Conservation (phyloP, 1,284 basidiomycete genomes). For the Ceratobasidium sp. region DNA sequence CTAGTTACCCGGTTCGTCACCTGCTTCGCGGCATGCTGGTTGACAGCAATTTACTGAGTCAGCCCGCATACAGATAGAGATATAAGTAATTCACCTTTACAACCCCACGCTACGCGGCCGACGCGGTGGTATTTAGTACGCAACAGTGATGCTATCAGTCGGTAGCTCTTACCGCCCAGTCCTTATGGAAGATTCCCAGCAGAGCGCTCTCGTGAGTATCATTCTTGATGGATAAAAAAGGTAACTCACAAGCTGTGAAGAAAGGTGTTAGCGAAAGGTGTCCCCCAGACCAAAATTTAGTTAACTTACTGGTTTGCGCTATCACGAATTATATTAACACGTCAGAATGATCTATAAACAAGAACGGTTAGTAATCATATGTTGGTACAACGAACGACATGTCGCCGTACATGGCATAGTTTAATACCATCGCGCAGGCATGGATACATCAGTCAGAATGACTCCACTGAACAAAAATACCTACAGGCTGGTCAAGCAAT, state of each 20-base stretch:
- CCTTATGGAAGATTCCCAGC: background rate
- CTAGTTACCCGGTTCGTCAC: background rate
- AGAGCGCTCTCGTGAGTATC: background rate
- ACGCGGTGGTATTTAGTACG: background rate
- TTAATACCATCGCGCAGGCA: no score
- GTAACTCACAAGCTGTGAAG: background rate
- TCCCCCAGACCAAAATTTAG: background rate
- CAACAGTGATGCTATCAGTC: background rate
- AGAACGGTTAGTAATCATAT: no score
- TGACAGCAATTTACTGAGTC: background rate
- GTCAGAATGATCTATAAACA: no score
- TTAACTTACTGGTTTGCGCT: constrained; percentile 1
- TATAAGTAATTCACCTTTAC: background rate
- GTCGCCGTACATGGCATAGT: no score
- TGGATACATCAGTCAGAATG: no score
- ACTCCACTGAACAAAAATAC: no score
- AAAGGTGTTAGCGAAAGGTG: background rate
- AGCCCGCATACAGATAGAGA: background rate
- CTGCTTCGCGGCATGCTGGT: background rate
- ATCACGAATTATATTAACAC: background rate
- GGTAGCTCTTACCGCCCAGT: background rate
- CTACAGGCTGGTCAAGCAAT: no score
- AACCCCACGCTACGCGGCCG: background rate
- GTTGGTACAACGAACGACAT: no score
- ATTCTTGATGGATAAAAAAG: no score